Percentiles rank a stretch among this genome's conserved stretches.
Conservation (phyloP, 352 stramenopile genomes). For the Lagenidium sp. region DNA sequence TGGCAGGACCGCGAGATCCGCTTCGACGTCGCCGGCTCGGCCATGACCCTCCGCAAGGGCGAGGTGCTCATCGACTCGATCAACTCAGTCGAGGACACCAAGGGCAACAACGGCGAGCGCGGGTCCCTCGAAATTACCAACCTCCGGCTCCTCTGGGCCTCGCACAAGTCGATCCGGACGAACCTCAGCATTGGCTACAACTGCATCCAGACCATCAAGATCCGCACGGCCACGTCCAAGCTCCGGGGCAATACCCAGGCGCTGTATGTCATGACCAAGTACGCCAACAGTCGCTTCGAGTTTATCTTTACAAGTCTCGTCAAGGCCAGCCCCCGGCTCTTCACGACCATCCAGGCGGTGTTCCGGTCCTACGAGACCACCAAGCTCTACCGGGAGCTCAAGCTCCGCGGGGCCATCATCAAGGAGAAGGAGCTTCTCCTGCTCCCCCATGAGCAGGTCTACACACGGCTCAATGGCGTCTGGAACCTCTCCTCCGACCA, state of each 20-base stretch:
- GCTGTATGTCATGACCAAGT: conserved; percentile 90
- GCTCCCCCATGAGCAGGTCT: conserved; percentile 87
- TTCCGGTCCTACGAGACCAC: conserved; percentile 90
- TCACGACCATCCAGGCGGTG: conserved; percentile 90
- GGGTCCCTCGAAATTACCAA: conserved; percentile 90
- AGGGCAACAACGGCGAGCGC: conserved; percentile 91
- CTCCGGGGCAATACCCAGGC: conserved; percentile 87
- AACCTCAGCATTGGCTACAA: conserved; percentile 86
- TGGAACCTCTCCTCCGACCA: conserved; percentile 92
- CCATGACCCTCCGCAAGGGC: conserved; percentile 68
- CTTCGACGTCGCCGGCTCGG: conserved; percentile 65
- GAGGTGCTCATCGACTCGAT: conserved; percentile 87
- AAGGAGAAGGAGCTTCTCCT: conserved; percentile 83
- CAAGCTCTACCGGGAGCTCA: conserved; percentile 90
- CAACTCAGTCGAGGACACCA: conserved; percentile 93
- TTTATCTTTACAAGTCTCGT: conserved; percentile 94
- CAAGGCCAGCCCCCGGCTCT: conserved; percentile 84
- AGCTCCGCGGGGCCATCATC: conserved; percentile 89
- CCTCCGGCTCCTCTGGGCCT: conserved; percentile 86
- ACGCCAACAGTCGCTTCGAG: conserved; percentile 80
- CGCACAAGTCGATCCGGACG: conserved; percentile 76
- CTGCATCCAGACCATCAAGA: conserved; percentile 82
- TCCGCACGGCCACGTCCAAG: conserved; percentile 85
- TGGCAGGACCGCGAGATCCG: conserved; percentile 91
- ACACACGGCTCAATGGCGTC: conserved; percentile 76